Evolutionary conservation across 2,329 filamentous ascomycete species (phyloP).

Genomic region (Penicillium sp.): DNA sequence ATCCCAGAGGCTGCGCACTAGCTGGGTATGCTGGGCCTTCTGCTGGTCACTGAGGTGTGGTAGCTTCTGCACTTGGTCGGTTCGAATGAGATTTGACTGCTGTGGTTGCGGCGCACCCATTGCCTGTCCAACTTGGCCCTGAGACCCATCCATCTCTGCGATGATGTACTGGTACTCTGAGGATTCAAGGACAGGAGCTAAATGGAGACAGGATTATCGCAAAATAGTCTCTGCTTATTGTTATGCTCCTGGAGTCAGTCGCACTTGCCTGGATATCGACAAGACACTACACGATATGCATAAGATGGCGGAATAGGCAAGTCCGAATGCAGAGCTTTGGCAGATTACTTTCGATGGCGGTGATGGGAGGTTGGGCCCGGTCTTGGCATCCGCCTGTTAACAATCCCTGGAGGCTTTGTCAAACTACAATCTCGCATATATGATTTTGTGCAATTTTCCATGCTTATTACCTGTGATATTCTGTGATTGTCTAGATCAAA

Average conservation of each 20-base stretch:
- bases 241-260: background rate
- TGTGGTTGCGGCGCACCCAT: slow-evolving; percentile 39
- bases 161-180: slow-evolving; percentile 5
- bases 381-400: slow-evolving; percentile 4
- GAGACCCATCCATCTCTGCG: slow-evolving; percentile 34
- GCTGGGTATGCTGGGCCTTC: slow-evolving; percentile 55
- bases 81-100: slow-evolving; percentile 49
- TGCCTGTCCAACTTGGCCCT: slow-evolving; percentile 30
- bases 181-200: background rate
- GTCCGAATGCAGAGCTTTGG: background rate
- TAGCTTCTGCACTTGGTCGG: slow-evolving; percentile 53
- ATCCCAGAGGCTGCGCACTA: slow-evolving; percentile 56
- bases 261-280: background rate
- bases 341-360: background rate
- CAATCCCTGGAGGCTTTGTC: background rate
- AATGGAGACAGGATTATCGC: background rate
- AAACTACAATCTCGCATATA: background rate
- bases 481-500: too few relatives aligned
- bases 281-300: background rate
- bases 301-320: background rate
- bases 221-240: background rate
- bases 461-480: background rate
- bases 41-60: slow-evolving; percentile 54
- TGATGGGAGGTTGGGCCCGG: slow-evolving; percentile 4
- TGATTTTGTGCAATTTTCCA: too few relatives aligned